These are phyloP conservation scores for Kwoniella heveanensis DNA, from an alignment of 768 basidiomycete species.

Conservation along the genomic window DNA sequence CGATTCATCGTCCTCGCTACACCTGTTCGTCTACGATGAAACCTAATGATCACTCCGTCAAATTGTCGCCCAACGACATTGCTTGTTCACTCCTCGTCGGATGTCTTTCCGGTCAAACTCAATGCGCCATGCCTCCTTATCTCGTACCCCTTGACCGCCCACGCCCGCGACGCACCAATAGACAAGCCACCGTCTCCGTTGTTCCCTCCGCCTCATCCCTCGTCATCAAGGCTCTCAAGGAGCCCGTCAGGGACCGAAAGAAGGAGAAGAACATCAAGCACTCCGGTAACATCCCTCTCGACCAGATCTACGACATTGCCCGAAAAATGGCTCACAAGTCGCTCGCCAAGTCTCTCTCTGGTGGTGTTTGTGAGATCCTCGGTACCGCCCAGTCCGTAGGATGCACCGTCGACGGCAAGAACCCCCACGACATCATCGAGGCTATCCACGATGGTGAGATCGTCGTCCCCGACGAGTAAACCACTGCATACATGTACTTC, in stretches of 20 bases:
- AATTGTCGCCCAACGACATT: too few relatives aligned
- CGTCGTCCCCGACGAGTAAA: slow-evolving; percentile 58
- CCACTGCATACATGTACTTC: slow-evolving; percentile 7
- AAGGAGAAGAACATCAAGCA: slow-evolving; percentile 99
- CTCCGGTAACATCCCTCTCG: slow-evolving; percentile 86
- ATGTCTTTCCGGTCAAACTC: too few relatives aligned
- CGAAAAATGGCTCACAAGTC: slow-evolving; percentile 95
- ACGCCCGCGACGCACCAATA: background rate
- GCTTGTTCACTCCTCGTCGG: too few relatives aligned
- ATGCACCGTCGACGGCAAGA: slow-evolving; percentile 91
- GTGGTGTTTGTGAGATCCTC: slow-evolving; percentile 93
- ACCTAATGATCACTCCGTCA: too few relatives aligned
- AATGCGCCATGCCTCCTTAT: too few relatives aligned
- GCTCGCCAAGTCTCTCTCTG: slow-evolving; percentile 84
- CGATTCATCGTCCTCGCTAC: too few relatives aligned
- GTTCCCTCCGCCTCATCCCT: slow-evolving; percentile 97
- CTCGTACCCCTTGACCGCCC: too few relatives aligned
- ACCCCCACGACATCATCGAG: slow-evolving; percentile 91
- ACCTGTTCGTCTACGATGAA: too few relatives aligned
- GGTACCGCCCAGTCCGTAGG: slow-evolving; percentile 96
- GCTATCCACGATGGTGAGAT: slow-evolving; percentile 59
- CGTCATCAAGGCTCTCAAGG: slow-evolving; percentile 97
- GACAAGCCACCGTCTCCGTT: slow-evolving; percentile 94
- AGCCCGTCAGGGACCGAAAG: slow-evolving; percentile 98
- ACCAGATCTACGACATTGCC: slow-evolving; percentile 92